These are phyloP conservation scores for Phlebopus sp. DNA, from an alignment of 1,284 basidiomycete genomes.

Conservation along the genomic window DNA sequence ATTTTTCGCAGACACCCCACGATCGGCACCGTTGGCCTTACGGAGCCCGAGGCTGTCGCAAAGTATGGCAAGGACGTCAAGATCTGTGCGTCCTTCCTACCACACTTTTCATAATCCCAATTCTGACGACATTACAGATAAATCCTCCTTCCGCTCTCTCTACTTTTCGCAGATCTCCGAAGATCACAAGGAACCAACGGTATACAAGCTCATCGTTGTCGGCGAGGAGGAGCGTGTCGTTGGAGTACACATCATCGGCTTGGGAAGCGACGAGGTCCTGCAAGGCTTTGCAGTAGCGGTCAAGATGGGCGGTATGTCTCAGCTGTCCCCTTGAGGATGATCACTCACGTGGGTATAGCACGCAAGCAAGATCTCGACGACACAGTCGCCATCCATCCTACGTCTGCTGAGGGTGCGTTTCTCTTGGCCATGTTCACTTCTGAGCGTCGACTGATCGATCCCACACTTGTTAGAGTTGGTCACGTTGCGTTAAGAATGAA, in stretches of 20 bases:
- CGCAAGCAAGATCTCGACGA: slow-evolving; percentile 83
- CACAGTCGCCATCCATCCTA: slow-evolving; percentile 91
- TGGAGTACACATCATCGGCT: slow-evolving; percentile 90
- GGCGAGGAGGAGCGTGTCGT: slow-evolving; percentile 93
- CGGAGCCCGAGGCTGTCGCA: slow-evolving; percentile 85
- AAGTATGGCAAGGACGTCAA: slow-evolving; percentile 88
- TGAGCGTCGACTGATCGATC: slow-evolving; percentile 13
- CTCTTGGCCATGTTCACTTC: not conserved
- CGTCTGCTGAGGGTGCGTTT: slow-evolving; percentile 66
- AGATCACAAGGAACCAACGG: slow-evolving; percentile 87
- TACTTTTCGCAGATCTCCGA: slow-evolving; percentile 89
- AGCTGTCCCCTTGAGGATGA: slow-evolving; percentile 1
- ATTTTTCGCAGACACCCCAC: slow-evolving; percentile 71
- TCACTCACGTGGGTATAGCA: slow-evolving; percentile 39
- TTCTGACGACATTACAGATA: slow-evolving; percentile 43
- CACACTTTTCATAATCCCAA: not conserved
- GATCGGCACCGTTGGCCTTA: slow-evolving; percentile 89
- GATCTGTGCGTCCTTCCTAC: slow-evolving; percentile 63
- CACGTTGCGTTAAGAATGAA: slow-evolving; percentile 26
- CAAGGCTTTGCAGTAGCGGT: slow-evolving; percentile 95
- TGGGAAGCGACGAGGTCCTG: slow-evolving; percentile 88
- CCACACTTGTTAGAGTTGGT: slow-evolving; percentile 26
- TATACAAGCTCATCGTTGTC: slow-evolving; percentile 88
- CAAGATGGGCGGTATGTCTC: slow-evolving; percentile 82
- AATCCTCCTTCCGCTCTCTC: slow-evolving; percentile 77